A percentile compares a stretch with the other conserved stretches of the same genome.
phyloP scores from a whole-genome alignment of 106 monocot genomes.

The Chionographis japonica region DNA sequence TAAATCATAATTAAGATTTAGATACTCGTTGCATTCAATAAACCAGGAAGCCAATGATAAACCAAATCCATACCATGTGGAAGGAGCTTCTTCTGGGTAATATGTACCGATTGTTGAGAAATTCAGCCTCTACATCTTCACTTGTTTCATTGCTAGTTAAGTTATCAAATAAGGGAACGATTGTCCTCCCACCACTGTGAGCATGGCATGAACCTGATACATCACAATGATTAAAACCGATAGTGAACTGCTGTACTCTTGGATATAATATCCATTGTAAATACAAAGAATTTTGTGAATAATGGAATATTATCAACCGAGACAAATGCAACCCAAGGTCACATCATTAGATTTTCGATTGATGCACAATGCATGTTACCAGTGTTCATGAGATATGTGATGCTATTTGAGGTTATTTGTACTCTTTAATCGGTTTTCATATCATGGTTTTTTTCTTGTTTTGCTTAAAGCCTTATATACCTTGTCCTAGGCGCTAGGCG shows the following conservation, averaged over 20 bases:
- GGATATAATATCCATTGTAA: too few relatives aligned
- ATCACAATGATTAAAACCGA: neutral
- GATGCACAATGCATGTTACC: too few relatives aligned
- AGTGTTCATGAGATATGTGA: too few relatives aligned
- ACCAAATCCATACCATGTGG: conserved; percentile 50
- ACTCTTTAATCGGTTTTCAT: too few relatives aligned
- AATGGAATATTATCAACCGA: neutral
- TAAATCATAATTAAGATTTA: neutral
- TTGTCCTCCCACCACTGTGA: conserved; percentile 10
- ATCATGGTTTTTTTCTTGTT: too few relatives aligned
- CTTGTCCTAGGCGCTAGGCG: too few relatives aligned
- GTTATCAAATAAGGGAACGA: conserved; percentile 51
- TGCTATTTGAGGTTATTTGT: too few relatives aligned
- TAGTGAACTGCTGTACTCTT: neutral
- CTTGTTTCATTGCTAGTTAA: conserved; percentile 39
- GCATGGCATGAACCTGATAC: conserved; percentile 23
- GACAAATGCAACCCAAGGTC: neutral
- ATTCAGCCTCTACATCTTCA: conserved; percentile 58
- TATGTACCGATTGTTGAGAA: conserved; percentile 54
- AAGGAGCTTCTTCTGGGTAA: conserved; percentile 61
- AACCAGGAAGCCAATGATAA: neutral
- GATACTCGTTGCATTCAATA: neutral
- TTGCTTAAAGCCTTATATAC: too few relatives aligned
- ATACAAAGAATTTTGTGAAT: neutral
- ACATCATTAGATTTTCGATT: too few relatives aligned